phyloP scores from a whole-genome alignment of 2,329 filamentous ascomycete species.

The Penicillium italicum region DNA sequence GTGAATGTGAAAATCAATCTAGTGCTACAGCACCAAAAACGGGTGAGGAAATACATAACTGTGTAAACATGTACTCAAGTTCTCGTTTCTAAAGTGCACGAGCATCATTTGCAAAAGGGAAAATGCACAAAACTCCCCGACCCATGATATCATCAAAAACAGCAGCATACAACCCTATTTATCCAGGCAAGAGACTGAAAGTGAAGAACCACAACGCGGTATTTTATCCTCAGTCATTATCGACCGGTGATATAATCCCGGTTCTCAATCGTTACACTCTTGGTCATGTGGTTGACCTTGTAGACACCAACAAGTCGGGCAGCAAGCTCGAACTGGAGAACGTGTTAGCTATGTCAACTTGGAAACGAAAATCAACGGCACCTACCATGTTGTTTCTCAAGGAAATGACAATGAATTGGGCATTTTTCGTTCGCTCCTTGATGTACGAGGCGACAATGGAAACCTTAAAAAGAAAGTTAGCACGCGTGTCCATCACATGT shows the following conservation, averaged over 20 bases:
- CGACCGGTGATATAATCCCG: slow-evolving; percentile 62
- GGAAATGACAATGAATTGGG: slow-evolving; percentile 98
- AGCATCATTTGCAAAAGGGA: slow-evolving; percentile 6
- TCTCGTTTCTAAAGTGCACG: neutral
- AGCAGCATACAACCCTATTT: slow-evolving; percentile 15
- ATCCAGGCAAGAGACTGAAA: slow-evolving; percentile 17
- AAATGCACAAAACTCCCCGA: slow-evolving; percentile 16
- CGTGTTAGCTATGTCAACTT: slow-evolving; percentile 5
- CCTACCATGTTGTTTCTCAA: slow-evolving; percentile 89
- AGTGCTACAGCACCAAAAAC: neutral
- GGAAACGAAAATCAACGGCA: neutral
- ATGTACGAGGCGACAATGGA: slow-evolving; percentile 98
- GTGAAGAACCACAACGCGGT: slow-evolving; percentile 9
- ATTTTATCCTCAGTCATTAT: slow-evolving; percentile 21
- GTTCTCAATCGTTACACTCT: slow-evolving; percentile 87
- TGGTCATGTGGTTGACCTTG: slow-evolving; percentile 99
- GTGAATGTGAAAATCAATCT: neutral
- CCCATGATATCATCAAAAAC: slow-evolving; percentile 28
- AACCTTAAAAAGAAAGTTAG: slow-evolving; percentile 54
- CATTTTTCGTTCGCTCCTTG: slow-evolving; percentile 98
- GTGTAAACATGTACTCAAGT: neutral
- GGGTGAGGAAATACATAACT: neutral
- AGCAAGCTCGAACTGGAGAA: slow-evolving; percentile 79
- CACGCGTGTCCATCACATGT: neutral
- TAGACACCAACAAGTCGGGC: slow-evolving; percentile 92